These are phyloP conservation scores for Silybum marianum DNA, from an alignment of 129 eudicot species.

Conservation along the genomic window DNA sequence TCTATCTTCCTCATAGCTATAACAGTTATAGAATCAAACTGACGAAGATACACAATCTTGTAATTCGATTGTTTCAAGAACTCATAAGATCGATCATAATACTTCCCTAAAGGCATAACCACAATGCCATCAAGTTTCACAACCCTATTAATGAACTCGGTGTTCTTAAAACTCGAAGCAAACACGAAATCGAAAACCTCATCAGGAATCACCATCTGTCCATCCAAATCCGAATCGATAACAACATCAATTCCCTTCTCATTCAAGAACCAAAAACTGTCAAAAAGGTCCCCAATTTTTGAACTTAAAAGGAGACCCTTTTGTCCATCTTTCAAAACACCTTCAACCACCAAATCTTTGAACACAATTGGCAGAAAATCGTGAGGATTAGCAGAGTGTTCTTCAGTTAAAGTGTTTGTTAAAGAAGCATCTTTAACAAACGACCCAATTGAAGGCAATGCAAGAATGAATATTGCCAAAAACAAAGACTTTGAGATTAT, in stretches of 20 bases:
- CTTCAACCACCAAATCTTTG: conserved; percentile 49
- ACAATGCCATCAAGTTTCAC: conserved; percentile 50
- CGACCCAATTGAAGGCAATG: conserved; percentile 53
- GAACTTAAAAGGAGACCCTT: conserved; percentile 50
- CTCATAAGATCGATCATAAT: conserved; percentile 30
- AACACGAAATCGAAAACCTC: conserved; percentile 57
- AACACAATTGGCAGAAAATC: conserved; percentile 35
- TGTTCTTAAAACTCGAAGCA: conserved; percentile 26
- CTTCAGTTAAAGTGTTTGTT: neutral
- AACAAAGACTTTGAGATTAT: conserved; percentile 54
- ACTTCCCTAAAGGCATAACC: conserved; percentile 36
- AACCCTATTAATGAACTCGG: conserved; percentile 31
- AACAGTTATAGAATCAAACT: conserved; percentile 37
- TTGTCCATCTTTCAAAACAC: conserved; percentile 48
- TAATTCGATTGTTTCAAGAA: conserved; percentile 34
- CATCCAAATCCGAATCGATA: conserved; percentile 26
- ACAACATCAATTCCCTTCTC: conserved; percentile 46
- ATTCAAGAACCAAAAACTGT: conserved; percentile 39
- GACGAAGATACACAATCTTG: conserved; percentile 53
- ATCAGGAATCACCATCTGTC: conserved; percentile 14
- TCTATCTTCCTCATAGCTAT: conserved; percentile 52
- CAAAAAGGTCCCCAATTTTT: conserved; percentile 23
- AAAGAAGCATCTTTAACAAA: conserved; percentile 20
- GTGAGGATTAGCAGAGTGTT: neutral
- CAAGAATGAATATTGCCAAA: conserved; percentile 44